A percentile compares a stretch with the other conserved stretches of the same genome.
Conservation (phyloP, 768 basidiomycete species). For the Calvatia gigantea region DNA sequence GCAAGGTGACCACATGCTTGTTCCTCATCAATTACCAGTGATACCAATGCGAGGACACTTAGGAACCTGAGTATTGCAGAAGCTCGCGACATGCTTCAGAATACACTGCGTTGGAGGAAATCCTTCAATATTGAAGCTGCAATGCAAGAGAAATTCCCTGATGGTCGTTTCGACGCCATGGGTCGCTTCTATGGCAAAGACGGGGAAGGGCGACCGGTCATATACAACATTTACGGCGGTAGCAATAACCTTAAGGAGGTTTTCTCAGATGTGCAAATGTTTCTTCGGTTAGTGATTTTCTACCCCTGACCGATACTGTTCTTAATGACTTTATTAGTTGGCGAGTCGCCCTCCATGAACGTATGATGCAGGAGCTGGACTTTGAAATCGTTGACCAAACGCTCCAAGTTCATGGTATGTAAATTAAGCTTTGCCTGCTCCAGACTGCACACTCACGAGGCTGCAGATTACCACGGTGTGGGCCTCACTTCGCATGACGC, state of each 20-base stretch:
- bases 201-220: slow-evolving; percentile 64
- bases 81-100: slow-evolving; percentile 63
- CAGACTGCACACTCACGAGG: background rate
- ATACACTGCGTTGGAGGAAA: slow-evolving; percentile 69
- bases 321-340: slow-evolving; percentile 42
- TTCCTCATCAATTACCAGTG: background rate
- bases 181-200: slow-evolving; percentile 69
- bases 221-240: slow-evolving; percentile 81
- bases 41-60: background rate
- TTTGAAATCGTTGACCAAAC: slow-evolving; percentile 72
- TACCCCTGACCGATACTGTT: background rate
- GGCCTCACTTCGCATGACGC: slow-evolving; percentile 60
- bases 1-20: slow-evolving; percentile 50
- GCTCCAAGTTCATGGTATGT: slow-evolving; percentile 67
- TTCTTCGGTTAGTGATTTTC: slow-evolving; percentile 52
- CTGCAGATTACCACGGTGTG: slow-evolving; percentile 73
- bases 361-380: slow-evolving; percentile 57
- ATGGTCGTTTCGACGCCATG: slow-evolving; percentile 60
- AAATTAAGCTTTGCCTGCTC: background rate
- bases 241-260: slow-evolving; percentile 61
- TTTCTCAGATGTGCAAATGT: slow-evolving; percentile 74
- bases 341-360: slow-evolving; percentile 79
- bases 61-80: slow-evolving; percentile 52
- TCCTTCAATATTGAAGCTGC: slow-evolving; percentile 60
- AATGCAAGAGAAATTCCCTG: slow-evolving; percentile 57